Evolutionary conservation across 441 rosid species (phyloP), one percentile per base, ranked within the genome.

Genomic region (Croton laevigatus): DNA sequence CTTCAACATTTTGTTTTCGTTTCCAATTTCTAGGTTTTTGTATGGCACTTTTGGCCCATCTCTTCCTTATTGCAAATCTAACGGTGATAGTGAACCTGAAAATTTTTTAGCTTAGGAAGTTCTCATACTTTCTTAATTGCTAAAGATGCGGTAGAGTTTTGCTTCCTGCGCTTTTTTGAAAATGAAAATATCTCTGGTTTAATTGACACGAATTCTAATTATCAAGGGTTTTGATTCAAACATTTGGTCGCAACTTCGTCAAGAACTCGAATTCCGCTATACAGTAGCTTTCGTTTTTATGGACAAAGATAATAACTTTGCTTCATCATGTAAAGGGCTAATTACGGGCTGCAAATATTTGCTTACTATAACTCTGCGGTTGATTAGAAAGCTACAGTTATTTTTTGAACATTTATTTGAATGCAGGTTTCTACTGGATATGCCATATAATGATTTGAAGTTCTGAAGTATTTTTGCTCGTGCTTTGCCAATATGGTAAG

Each of bases 11-110:
- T 40, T 40, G 10, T 40, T 37, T 5, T 42, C 14, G 16, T 32
- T 14, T 1, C 4, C 69, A 65, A 42, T 55, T 55, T 68, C 44
- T 58, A 68, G 64, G 71, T 23, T 68, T 68, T 68, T 46, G 20
- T 44, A 34, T 17, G 69, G 34, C 14, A 8, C 44, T 57, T n/a
- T 45, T 27, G 1, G 40, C 22, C 67, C 3, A 13, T 14, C 19
- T 34, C 13, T 16, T 23, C 22, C 2, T 46, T 10, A 17, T 44
- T 34, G 54, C 54, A 45, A 63, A 27, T 20, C 27, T 62, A 2
- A 27, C 48, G 8, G 27, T 14, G 66, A 7, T n/a, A 37, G 10
- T 42, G 53, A 10, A 63, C 53, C 0, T 9, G 45, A 44, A 20
- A 3, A 20, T 16, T 51, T 16, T 14, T 4, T 17, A 1, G 32